Conservation (phyloP, 2,329 filamentous ascomycete genomes). For the Polychaeton citri region DNA sequence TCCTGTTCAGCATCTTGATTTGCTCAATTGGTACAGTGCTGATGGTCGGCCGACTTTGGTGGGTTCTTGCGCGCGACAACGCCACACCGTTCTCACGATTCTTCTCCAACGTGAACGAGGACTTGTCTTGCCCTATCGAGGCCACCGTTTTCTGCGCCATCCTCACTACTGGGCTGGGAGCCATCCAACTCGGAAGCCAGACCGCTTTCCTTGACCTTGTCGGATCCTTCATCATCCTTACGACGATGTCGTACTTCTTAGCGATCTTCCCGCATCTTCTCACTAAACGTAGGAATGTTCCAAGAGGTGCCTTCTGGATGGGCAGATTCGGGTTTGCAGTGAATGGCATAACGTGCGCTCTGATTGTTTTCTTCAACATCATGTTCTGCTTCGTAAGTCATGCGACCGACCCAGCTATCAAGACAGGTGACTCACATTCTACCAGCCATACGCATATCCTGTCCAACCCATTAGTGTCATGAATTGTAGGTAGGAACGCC, state of each 20-base stretch:
- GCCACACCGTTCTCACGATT: conserved; percentile 44
- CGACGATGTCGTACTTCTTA: conserved; percentile 20
- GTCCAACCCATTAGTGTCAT: conserved; percentile 13
- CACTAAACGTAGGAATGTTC: conserved; percentile 17
- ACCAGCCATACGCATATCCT: conserved; percentile 15
- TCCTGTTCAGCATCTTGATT: conserved; percentile 38
- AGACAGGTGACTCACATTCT: neutral
- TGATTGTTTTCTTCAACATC: conserved; percentile 24
- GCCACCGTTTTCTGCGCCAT: conserved; percentile 43
- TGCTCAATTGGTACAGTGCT: conserved; percentile 40
- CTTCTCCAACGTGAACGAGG: conserved; percentile 41
- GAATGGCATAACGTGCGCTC: conserved; percentile 19
- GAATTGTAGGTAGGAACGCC: conserved; percentile 24
- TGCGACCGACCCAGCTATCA: neutral
- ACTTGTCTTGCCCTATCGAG: conserved; percentile 45
- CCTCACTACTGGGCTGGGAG: conserved; percentile 32
- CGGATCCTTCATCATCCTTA: conserved; percentile 24
- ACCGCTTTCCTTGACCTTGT: conserved; percentile 24
- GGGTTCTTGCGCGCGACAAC: conserved; percentile 45
- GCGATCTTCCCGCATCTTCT: conserved; percentile 23
- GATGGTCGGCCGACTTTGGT: conserved; percentile 32
- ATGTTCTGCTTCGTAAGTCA: conserved; percentile 20
- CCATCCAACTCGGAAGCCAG: conserved; percentile 17
- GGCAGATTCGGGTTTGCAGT: conserved; percentile 17
- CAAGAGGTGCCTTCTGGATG: conserved; percentile 23